Evolutionary conservation across 306 rosid genomes (phyloP), one percentile per base, ranked within the genome.

Genomic region (Echinosophora koreensis): DNA sequence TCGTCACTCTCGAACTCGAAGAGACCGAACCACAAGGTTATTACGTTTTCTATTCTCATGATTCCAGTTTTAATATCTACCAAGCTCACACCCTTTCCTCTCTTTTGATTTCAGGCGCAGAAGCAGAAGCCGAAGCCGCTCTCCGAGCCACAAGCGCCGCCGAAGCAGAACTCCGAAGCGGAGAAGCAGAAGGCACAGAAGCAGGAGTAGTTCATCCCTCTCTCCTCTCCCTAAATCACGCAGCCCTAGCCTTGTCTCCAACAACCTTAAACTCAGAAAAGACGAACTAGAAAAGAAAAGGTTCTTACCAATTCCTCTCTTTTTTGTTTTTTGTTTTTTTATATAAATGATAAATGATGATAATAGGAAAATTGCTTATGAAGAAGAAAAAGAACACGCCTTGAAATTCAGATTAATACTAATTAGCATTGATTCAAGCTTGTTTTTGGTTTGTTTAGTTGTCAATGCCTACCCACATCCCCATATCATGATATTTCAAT

Each of bases 161-260:
- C 30, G 86, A 18, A 84, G 81, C 71, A 73, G 69, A 71, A 81
- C 62, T 4, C 82, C 81, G 10, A 42, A 61, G 28, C 87, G 93
- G 49, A 94, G 66, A 41, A 41, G 14, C 66, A 75, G 84, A 11
- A 79, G 90, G 17, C 88, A 77, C 16, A 64, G 87, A 66, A 55
- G 60, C 60, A 15, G 32, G 15, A 77, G 83, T 30, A 46, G 79
- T 17, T 79, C 81, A 50, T 89, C 97, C 4, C 69, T 37, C 67
- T 89, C 97, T 69, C 90, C 92, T 71, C 68, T 70, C 0, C 86
- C 86, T 15, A 87, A 80, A 57, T 85, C 92, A 2, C 89, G 82
- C 32, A 84, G 85, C 58, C 89, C 93, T 15, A 88, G 81, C 41
- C 84, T 22, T 18, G 75, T 81, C 10, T 79, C 86, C 14, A 78